These are phyloP conservation scores for Astraeus odoratus DNA, from an alignment of 768 basidiomycete genomes.

Conservation along the genomic window DNA sequence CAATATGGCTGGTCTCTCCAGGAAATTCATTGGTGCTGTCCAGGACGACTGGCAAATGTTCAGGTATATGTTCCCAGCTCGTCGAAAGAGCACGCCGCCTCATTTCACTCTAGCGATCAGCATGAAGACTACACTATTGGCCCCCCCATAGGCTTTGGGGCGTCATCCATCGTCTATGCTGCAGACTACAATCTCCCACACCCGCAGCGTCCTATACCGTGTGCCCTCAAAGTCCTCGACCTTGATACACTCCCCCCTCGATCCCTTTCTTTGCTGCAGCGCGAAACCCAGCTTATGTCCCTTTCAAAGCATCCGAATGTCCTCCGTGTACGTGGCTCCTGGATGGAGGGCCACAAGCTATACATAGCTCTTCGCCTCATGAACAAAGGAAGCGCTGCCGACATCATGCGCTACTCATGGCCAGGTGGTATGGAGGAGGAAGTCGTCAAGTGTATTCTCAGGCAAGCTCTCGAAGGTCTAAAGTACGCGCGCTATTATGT, in stretches of 20 bases:
- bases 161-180: slow-evolving; percentile 85
- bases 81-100: not conserved
- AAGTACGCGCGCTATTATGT: slow-evolving; percentile 49
- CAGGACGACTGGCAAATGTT: slow-evolving; percentile 79
- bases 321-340: slow-evolving; percentile 82
- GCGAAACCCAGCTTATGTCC: slow-evolving; percentile 90
- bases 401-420: slow-evolving; percentile 81
- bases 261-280: slow-evolving; percentile 65
- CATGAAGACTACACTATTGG: slow-evolving; percentile 70
- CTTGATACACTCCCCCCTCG: slow-evolving; percentile 70
- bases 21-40: slow-evolving; percentile 69
- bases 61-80: slow-evolving; percentile 40
- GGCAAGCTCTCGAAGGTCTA: slow-evolving; percentile 82
- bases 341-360: slow-evolving; percentile 79
- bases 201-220: slow-evolving; percentile 40
- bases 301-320: slow-evolving; percentile 92
- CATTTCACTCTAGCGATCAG: slow-evolving; percentile 43
- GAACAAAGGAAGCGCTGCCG: slow-evolving; percentile 81
- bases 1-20: slow-evolving; percentile 17
- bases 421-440: slow-evolving; percentile 89
- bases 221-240: slow-evolving; percentile 86
- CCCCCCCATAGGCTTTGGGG: slow-evolving; percentile 80
- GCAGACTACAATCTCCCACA: slow-evolving; percentile 54
- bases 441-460: slow-evolving; percentile 76
- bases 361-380: slow-evolving; percentile 85